These are phyloP conservation scores for Coelastrella sp. DNA, from an alignment of 139 green algal species.

Conservation along the genomic window DNA sequence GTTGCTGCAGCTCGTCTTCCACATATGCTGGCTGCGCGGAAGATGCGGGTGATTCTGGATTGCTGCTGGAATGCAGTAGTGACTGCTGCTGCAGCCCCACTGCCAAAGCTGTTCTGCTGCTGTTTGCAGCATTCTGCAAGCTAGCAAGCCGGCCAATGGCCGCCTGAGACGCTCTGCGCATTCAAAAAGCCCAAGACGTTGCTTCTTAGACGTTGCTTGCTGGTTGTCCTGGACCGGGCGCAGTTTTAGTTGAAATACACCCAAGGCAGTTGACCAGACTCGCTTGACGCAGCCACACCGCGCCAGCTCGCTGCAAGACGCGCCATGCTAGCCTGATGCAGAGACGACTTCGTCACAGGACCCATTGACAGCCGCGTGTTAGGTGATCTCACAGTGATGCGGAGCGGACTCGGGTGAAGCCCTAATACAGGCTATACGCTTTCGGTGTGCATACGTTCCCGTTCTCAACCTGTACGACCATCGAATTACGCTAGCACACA, in stretches of 20 bases:
- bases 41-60: not conserved
- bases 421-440: no score
- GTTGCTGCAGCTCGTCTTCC: not conserved
- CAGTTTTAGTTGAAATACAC: not conserved
- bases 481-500: no score
- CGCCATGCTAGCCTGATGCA: not conserved
- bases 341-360: not conserved
- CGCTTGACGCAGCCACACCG: not conserved
- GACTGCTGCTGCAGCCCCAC: not conserved
- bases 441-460: no score
- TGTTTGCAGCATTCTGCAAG: not conserved
- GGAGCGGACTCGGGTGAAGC: no score
- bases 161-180: not conserved
- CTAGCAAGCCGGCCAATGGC: not conserved
- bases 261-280: not conserved
- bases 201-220: not conserved
- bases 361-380: not conserved
- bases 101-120: not conserved
- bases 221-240: not conserved
- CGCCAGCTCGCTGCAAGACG: not conserved
- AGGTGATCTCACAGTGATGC: not conserved
- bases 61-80: not conserved
- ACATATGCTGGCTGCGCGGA: slow-evolving; percentile 8
- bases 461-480: no score
- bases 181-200: not conserved